Evolutionary conservation across 2,329 filamentous ascomycete genomes (phyloP), one percentile per base, ranked within the genome.

Genomic region (Leptographium lundbergii): DNA sequence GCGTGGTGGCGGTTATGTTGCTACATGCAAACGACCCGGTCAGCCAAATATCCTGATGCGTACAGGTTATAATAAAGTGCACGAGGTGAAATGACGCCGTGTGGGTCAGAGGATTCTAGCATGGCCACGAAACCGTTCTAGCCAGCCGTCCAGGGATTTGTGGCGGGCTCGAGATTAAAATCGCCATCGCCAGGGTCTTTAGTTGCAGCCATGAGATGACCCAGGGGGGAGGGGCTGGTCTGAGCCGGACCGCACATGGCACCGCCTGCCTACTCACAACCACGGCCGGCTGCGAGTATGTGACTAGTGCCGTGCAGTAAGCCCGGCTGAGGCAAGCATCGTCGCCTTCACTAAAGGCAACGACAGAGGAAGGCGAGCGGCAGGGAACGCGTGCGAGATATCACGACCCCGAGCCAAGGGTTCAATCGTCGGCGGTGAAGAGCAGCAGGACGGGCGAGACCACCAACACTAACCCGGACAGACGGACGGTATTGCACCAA

Each of bases 1-100:
- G 82, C 75, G 72, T 86, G 82, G 77, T 87, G 85, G 75, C 84
- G 80, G 77, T 88, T 86, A 81, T 88, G 86, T 85, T 89, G 82
- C 79, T 51, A 81, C 80, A 77, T 75, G 79, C 74, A 77, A 77
- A 14, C 73, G 80, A 72, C 74, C 77, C 75, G 75, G 57, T 59
- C 53, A 59, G 57, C 32, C 4, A 13, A 27, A 19, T 7, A 9
- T 32, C n/a, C 34, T 27, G 48, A 51, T 25, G 19, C 11, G 45
- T 24, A 29, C 13, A 27, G 22, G 47, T 27, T 25, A 29, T 51
- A 29, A 27, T 14, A 45, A 25, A 17, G 5, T 39, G 10, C 32
- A 25, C 1, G n/a, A 13, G 29, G 6, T 13, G 34, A 39, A 14
- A 13, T 17, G 14, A 17, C 13, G 29, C 13, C 4, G 13, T 39